Percentiles rank a stretch among this genome's conserved stretches.
Conservation (phyloP, 495 filamentous ascomycete genomes). For the Aspergillus bridgeri region DNA sequence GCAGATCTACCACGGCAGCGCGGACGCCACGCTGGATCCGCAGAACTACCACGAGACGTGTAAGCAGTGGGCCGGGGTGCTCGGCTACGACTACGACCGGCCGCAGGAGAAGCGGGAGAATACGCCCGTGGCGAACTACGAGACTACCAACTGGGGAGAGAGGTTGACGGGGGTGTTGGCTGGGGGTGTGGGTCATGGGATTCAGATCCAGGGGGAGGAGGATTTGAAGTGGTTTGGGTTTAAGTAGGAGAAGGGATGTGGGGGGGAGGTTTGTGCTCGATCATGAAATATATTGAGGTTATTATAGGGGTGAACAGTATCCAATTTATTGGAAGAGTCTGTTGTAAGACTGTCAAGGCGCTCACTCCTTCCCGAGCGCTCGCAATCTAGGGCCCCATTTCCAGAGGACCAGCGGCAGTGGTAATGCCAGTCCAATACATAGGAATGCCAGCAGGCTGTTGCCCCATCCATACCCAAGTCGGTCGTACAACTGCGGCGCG, state of each 20-base stretch:
- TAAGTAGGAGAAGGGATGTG: not conserved
- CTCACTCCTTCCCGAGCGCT: slow-evolving; percentile 30
- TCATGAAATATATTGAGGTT: not conserved
- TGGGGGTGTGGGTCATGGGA: slow-evolving; percentile 45
- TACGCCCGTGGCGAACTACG: slow-evolving; percentile 36
- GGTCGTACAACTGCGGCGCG: slow-evolving; percentile 56
- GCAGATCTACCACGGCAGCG: slow-evolving; percentile 53
- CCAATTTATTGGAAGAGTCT: too few species aligned
- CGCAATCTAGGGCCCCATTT: slow-evolving; percentile 50
- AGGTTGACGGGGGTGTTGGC: slow-evolving; percentile 49
- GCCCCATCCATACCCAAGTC: slow-evolving; percentile 56
- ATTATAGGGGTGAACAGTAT: too few species aligned
- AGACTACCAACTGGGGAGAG: slow-evolving; percentile 49
- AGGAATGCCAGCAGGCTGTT: slow-evolving; percentile 55
- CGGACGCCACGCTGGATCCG: slow-evolving; percentile 46
- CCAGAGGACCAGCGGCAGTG: slow-evolving; percentile 58
- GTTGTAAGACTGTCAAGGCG: too few species aligned
- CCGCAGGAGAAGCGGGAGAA: slow-evolving; percentile 33
- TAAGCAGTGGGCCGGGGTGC: slow-evolving; percentile 57
- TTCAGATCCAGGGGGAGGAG: slow-evolving; percentile 44
- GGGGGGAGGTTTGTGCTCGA: too few species aligned
- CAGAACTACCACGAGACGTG: slow-evolving; percentile 50
- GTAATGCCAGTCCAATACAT: slow-evolving; percentile 48
- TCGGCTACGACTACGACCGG: slow-evolving; percentile 29
- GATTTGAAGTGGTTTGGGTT: slow-evolving; percentile 50